phyloP scores from a whole-genome alignment of 148 eudicot species.

The Heliamphora exappendiculata region DNA sequence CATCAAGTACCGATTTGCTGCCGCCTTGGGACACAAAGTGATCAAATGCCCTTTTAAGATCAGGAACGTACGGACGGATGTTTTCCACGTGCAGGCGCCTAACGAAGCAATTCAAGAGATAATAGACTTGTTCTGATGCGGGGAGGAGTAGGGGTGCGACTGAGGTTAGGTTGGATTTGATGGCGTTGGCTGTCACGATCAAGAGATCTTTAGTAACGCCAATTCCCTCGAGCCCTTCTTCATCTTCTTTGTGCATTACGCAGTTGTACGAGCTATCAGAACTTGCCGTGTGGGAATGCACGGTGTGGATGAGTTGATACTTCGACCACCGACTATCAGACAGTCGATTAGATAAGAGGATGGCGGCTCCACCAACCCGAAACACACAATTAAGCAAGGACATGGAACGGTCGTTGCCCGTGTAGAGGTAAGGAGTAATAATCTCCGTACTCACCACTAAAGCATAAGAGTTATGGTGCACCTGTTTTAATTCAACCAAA shows the following conservation, averaged over 20 bases:
- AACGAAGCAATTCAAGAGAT: background rate
- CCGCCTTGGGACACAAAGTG: slow-evolving; percentile 27
- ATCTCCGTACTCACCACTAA: slow-evolving; percentile 16
- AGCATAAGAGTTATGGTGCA: slow-evolving; percentile 5
- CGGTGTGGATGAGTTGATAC: slow-evolving; percentile 30
- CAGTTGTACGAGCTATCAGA: slow-evolving; percentile 24
- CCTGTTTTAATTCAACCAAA: background rate
- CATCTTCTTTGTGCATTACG: slow-evolving; percentile 31
- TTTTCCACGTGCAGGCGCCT: background rate
- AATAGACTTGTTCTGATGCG: slow-evolving; percentile 18
- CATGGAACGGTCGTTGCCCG: slow-evolving; percentile 13
- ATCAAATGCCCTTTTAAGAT: slow-evolving; percentile 7
- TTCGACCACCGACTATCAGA: slow-evolving; percentile 16
- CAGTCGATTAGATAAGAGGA: slow-evolving; percentile 27
- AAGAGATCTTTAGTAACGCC: slow-evolving; percentile 23
- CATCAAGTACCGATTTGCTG: slow-evolving; percentile 19
- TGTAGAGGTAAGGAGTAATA: slow-evolving; percentile 12
- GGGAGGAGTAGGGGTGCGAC: slow-evolving; percentile 28
- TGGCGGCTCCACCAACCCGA: slow-evolving; percentile 32
- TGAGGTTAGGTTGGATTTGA: slow-evolving; percentile 18
- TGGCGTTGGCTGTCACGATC: slow-evolving; percentile 18
- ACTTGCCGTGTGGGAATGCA: slow-evolving; percentile 23
- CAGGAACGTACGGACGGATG: slow-evolving; percentile 8
- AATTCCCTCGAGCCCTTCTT: slow-evolving; percentile 20
- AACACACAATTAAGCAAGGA: slow-evolving; percentile 21